A percentile compares a stretch with the other conserved stretches of the same genome.
Evolutionary conservation across 2,329 filamentous ascomycete species (phyloP).

Genomic region (Geosmithia flava): DNA sequence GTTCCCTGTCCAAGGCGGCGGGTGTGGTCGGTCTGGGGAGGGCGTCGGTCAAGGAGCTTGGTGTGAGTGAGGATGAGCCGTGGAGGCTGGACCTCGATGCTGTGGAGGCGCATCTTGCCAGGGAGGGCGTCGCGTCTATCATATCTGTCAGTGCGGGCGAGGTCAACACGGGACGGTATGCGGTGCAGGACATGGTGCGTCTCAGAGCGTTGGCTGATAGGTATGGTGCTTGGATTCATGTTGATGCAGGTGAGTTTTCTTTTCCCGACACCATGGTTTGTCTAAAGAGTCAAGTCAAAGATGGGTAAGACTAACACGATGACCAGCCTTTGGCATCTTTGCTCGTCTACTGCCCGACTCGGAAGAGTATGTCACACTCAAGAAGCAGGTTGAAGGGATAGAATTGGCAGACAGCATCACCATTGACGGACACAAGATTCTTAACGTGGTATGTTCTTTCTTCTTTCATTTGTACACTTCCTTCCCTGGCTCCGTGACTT

Average conservation of each 20-base stretch:
- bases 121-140: conserved; percentile 50
- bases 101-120: conserved; percentile 47
- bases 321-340: conserved; percentile 72
- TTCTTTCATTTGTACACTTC: conserved; percentile 1
- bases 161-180: conserved; percentile 80
- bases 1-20: conserved; percentile 73
- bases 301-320: not conserved
- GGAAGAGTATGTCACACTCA: conserved; percentile 42
- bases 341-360: conserved; percentile 49
- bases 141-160: conserved; percentile 76
- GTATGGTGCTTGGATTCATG: conserved; percentile 75
- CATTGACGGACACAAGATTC: conserved; percentile 78
- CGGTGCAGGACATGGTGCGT: conserved; percentile 45
- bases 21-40: conserved; percentile 71
- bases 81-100: conserved; percentile 58
- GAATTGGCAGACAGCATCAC: conserved; percentile 81
- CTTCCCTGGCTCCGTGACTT: not conserved
- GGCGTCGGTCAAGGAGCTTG: conserved; percentile 50
- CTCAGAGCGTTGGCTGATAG: conserved; percentile 60
- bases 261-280: not conserved
- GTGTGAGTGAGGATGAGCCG: conserved; percentile 32
- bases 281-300: not conserved
- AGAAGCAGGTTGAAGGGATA: conserved; percentile 44
- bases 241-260: conserved; percentile 54
- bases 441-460: conserved; percentile 58